phyloP scores from a whole-genome alignment of 768 basidiomycete species.

The Dacryopinax spathularia region DNA sequence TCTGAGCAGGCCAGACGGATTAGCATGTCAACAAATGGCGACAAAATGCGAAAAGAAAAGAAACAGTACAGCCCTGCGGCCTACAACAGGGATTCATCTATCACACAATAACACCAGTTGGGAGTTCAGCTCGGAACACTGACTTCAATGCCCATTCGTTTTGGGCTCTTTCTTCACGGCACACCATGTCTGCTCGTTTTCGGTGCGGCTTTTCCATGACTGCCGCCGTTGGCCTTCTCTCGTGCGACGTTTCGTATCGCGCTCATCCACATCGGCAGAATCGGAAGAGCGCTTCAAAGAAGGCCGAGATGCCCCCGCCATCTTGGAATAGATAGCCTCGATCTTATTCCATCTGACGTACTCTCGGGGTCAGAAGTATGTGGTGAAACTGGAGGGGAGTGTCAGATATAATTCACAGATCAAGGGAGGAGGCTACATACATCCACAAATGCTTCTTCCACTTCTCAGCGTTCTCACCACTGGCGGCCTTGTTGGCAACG shows the following conservation, averaged over 20 bases:
- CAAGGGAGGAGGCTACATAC: slow-evolving; percentile 36
- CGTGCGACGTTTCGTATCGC: neutral
- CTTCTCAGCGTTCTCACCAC: slow-evolving; percentile 68
- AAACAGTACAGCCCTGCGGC: neutral
- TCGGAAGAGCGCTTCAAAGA: neutral
- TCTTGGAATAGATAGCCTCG: slow-evolving; percentile 90
- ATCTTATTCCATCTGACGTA: slow-evolving; percentile 77
- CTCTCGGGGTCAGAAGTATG: slow-evolving; percentile 94
- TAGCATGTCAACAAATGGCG: neutral
- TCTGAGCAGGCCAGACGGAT: neutral
- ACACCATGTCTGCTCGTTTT: neutral
- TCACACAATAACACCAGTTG: neutral
- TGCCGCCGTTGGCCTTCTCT: neutral
- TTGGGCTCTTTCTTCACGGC: slow-evolving; percentile 1
- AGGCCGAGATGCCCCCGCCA: slow-evolving; percentile 30
- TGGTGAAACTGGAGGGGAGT: slow-evolving; percentile 57
- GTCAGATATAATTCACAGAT: neutral
- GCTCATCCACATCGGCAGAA: neutral
- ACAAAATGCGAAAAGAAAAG: neutral
- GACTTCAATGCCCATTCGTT: neutral
- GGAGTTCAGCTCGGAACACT: neutral
- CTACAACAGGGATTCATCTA: slow-evolving; percentile 2
- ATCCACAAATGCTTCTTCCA: slow-evolving; percentile 96
- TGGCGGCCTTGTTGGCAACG: slow-evolving; percentile 54
- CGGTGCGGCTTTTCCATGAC: neutral